These are phyloP conservation scores for Sporothrix humicola DNA, from an alignment of 2,329 filamentous ascomycete species.

Conservation along the genomic window DNA sequence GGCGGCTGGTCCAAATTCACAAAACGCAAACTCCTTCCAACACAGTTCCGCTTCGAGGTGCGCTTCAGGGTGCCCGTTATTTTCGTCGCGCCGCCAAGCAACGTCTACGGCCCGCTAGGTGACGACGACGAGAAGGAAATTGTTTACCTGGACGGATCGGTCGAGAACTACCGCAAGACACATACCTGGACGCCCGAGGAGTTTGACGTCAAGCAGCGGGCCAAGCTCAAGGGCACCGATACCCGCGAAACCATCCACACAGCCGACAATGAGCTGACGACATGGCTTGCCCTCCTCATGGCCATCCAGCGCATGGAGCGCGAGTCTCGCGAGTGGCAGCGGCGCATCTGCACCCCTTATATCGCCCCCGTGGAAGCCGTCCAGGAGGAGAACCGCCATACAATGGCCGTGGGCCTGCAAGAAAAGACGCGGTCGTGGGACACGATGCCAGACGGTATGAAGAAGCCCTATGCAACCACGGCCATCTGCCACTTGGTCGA, in stretches of 20 bases:
- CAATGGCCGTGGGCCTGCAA: constrained; percentile 54
- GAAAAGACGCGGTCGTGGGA: constrained; percentile 56
- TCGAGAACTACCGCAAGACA: constrained; percentile 42
- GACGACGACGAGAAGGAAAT: constrained; percentile 41
- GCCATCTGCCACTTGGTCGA: constrained; percentile 61
- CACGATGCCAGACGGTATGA: constrained; percentile 55
- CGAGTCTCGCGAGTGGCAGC: constrained; percentile 55
- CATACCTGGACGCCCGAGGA: constrained; percentile 38
- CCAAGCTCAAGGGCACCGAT: constrained; percentile 31
- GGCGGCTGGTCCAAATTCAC: constrained; percentile 53
- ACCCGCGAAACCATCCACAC: constrained; percentile 51
- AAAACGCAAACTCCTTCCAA: constrained; percentile 48
- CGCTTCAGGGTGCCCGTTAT: constrained; percentile 56
- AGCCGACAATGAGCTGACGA: constrained; percentile 61
- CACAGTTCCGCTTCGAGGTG: constrained; percentile 57
- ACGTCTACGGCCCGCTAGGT: constrained; percentile 46
- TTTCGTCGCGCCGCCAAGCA: constrained; percentile 53
- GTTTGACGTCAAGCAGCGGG: constrained; percentile 23
- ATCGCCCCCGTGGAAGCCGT: not conserved
- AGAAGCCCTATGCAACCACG: constrained; percentile 58
- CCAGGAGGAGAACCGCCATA: constrained; percentile 44
- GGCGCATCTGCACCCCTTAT: constrained; percentile 38
- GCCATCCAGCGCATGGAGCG: constrained; percentile 58
- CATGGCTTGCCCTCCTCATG: constrained; percentile 58
- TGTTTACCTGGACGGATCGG: constrained; percentile 49